These are phyloP conservation scores for Astragalus membranaceus DNA, from an alignment of 306 rosid genomes.

Conservation along the genomic window DNA sequence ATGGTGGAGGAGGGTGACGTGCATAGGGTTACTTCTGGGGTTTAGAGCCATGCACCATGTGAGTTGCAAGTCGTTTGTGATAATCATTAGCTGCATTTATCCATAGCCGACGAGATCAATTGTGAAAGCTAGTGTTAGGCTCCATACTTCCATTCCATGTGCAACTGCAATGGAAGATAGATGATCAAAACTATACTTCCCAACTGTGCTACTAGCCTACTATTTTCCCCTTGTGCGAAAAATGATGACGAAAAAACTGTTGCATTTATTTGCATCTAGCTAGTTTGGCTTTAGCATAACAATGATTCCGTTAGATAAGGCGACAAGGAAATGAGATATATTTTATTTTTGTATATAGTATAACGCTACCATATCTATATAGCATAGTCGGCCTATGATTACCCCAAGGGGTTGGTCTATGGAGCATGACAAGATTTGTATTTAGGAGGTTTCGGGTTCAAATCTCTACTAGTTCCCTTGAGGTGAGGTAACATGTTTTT, in stretches of 20 bases:
- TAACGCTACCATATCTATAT: no score
- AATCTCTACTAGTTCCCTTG: no score
- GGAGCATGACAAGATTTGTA: no score
- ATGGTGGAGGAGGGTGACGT: constrained; percentile 4
- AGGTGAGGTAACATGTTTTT: no score
- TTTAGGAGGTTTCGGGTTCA: no score
- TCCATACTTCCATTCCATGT: not conserved
- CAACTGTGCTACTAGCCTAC: not conserved
- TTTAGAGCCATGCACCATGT: not conserved
- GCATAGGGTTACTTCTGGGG: constrained; percentile 20
- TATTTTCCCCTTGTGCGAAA: not conserved
- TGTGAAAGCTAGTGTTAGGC: not conserved
- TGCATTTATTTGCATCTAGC: not conserved
- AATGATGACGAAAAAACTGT: not conserved
- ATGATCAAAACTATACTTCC: not conserved
- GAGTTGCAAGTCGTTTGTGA: constrained; percentile 5
- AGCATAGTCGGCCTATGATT: no score
- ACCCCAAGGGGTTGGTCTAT: no score
- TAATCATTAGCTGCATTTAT: constrained; percentile 25
- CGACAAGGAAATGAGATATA: not conserved
- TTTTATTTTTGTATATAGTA: not conserved
- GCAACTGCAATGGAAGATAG: not conserved
- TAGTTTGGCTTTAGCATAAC: not conserved
- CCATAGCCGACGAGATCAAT: constrained; percentile 16
- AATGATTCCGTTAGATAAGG: not conserved